phyloP scores from a whole-genome alignment of 2,329 filamentous ascomycete genomes.

The Coccinonectria pachysandricola region DNA sequence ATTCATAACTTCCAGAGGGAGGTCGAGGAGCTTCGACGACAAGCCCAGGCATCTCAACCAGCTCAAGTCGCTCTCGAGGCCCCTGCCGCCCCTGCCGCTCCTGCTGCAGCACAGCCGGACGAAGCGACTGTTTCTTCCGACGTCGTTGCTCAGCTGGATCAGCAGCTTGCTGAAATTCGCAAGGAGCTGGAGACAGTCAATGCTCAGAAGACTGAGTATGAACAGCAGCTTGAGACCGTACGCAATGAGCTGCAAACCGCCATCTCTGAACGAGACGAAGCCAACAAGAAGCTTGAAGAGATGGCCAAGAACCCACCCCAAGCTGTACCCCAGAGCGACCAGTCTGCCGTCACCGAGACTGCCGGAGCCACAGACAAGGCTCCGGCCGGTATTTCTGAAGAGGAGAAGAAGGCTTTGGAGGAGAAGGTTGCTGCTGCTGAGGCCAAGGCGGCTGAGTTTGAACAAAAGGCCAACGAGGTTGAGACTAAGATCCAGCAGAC shows the following conservation, averaged over 20 bases:
- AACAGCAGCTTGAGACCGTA: slow-evolving; percentile 48
- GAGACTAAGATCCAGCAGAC: slow-evolving; percentile 52
- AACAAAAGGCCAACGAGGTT: slow-evolving; percentile 52
- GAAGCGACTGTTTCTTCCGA: slow-evolving; percentile 33
- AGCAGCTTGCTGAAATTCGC: slow-evolving; percentile 36
- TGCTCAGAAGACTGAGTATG: slow-evolving; percentile 58
- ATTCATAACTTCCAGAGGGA: slow-evolving; percentile 33
- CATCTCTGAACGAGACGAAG: slow-evolving; percentile 54
- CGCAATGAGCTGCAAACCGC: slow-evolving; percentile 50
- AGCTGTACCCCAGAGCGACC: not conserved
- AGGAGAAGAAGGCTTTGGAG: slow-evolving; percentile 51
- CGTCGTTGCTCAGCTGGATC: slow-evolving; percentile 37
- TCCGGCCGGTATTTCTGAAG: slow-evolving; percentile 33
- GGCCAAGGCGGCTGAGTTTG: slow-evolving; percentile 51
- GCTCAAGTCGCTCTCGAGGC: slow-evolving; percentile 22
- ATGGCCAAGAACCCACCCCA: not conserved
- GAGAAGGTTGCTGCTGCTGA: slow-evolving; percentile 51
- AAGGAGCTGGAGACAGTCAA: slow-evolving; percentile 57
- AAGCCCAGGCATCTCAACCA: slow-evolving; percentile 30
- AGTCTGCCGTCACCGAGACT: slow-evolving; percentile 7
- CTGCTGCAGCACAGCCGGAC: slow-evolving; percentile 22
- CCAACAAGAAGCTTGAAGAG: slow-evolving; percentile 31
- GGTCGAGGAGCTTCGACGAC: slow-evolving; percentile 27
- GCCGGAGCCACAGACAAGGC: slow-evolving; percentile 9
- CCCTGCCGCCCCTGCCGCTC: slow-evolving; percentile 26